A percentile compares a stretch with the other conserved stretches of the same genome.
These are phyloP conservation scores for Leccinum uliginosum DNA, from an alignment of 768 basidiomycete genomes.

Conservation along the genomic window DNA sequence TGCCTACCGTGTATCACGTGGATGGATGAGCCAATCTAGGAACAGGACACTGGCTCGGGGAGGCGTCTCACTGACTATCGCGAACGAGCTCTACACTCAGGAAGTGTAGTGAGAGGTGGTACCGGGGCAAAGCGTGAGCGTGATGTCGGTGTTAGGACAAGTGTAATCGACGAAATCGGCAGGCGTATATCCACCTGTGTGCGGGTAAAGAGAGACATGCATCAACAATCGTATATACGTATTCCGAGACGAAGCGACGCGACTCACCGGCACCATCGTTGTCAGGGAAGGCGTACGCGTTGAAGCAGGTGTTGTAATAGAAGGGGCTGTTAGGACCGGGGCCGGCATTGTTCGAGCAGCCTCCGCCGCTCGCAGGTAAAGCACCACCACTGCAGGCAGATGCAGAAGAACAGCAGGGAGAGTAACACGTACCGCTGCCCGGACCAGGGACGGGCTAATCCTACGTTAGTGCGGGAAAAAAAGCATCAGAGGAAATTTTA, in stretches of 20 bases:
- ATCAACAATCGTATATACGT: constrained; percentile 1
- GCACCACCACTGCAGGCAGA: constrained; percentile 27
- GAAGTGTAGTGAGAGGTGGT: background rate
- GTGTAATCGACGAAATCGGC: constrained; percentile 30
- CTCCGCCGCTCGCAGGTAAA: constrained; percentile 25
- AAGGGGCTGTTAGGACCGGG: constrained; percentile 29
- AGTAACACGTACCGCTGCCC: constrained; percentile 19
- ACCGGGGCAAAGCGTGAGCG: constrained; percentile 27
- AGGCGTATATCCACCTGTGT: constrained; percentile 5
- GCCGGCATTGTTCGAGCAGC: constrained; percentile 25
- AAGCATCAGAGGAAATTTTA: background rate
- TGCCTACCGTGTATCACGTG: background rate
- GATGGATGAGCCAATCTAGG: background rate
- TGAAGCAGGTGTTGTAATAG: constrained; percentile 26
- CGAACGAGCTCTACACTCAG: background rate
- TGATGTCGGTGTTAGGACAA: constrained; percentile 24
- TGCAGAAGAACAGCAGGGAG: constrained; percentile 27
- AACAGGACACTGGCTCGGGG: background rate
- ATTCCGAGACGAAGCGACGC: background rate
- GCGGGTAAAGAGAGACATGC: background rate
- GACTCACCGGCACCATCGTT: constrained; percentile 27
- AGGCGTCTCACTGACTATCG: background rate
- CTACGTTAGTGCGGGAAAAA: background rate
- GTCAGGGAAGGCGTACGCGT: constrained; percentile 33
- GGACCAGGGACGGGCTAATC: constrained; percentile 29